phyloP scores from a whole-genome alignment of 495 filamentous ascomycete species.

The Letharia columbiana region DNA sequence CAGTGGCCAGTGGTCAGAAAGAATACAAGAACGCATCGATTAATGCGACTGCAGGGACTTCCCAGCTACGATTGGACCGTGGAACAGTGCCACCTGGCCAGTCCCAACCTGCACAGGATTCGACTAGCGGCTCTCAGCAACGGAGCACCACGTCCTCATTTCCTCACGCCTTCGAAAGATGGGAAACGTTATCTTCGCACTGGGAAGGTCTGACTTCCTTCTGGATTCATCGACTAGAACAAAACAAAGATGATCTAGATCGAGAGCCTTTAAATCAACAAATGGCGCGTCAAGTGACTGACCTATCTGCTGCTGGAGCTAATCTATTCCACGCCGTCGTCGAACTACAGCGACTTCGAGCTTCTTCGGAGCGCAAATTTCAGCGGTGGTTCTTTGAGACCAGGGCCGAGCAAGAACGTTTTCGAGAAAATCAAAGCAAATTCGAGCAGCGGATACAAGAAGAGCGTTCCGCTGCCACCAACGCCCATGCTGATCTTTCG shows the following conservation, averaged over 20 bases:
- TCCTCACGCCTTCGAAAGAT: slow-evolving; percentile 94
- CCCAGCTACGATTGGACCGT: slow-evolving; percentile 9
- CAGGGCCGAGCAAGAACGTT: slow-evolving; percentile 74
- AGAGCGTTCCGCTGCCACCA: slow-evolving; percentile 60
- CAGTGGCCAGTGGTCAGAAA: slow-evolving; percentile 6
- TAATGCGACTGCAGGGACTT: slow-evolving; percentile 13
- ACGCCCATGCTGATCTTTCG: slow-evolving; percentile 53
- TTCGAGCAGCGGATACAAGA: slow-evolving; percentile 62
- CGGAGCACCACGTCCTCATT: slow-evolving; percentile 51
- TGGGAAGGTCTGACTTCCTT: slow-evolving; percentile 97
- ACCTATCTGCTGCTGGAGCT: slow-evolving; percentile 89
- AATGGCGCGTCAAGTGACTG: slow-evolving; percentile 86
- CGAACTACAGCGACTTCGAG: slow-evolving; percentile 88
- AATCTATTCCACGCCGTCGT: slow-evolving; percentile 98
- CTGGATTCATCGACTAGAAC: slow-evolving; percentile 88
- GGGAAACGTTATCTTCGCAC: slow-evolving; percentile 92
- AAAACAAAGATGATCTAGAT: slow-evolving; percentile 75
- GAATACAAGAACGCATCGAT: slow-evolving; percentile 15
- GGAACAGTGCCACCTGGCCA: slow-evolving; percentile 13
- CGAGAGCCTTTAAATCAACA: slow-evolving; percentile 76
- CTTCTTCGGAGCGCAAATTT: slow-evolving; percentile 93
- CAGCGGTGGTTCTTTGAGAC: slow-evolving; percentile 99
- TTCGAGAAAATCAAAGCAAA: slow-evolving; percentile 75
- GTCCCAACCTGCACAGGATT: slow-evolving; percentile 28
- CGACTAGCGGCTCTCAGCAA: slow-evolving; percentile 31